phyloP scores from a whole-genome alignment of 2,329 filamentous ascomycete genomes.

The Lasiodiplodia sp. region DNA sequence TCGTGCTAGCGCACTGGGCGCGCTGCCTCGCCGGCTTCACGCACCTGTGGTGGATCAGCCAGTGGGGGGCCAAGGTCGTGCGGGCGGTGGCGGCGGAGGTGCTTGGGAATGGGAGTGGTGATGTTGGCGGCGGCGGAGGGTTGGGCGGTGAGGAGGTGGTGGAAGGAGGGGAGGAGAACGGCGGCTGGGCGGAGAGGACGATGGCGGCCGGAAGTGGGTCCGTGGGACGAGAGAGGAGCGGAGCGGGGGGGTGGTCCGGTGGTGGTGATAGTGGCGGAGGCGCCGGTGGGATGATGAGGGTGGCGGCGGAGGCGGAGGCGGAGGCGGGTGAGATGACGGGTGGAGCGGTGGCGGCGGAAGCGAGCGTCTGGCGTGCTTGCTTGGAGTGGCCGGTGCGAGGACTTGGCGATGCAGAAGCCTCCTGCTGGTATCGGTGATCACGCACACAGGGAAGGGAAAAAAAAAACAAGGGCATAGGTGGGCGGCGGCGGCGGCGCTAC shows the following conservation, averaged over 20 bases:
- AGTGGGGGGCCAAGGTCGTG: constrained; percentile 1
- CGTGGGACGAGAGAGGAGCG: not conserved
- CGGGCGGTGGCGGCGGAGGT: constrained; percentile 4
- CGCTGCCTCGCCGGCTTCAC: not conserved
- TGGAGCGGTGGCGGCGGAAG: not conserved
- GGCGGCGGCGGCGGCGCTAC: too few relatives aligned
- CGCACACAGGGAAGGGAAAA: not conserved
- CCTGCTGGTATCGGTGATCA: constrained; percentile 11
- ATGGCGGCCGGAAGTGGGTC: too few relatives aligned
- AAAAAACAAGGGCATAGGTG: too few relatives aligned
- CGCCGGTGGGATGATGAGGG: not conserved
- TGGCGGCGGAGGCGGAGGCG: not conserved
- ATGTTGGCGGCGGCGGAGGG: not conserved
- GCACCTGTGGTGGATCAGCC: constrained; percentile 7
- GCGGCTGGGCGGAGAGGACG: not conserved
- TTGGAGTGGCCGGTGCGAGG: constrained; percentile 11
- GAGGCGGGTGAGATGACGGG: not conserved
- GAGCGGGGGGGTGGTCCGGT: too few relatives aligned
- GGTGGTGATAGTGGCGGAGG: not conserved
- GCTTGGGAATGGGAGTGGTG: not conserved
- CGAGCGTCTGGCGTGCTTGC: not conserved
- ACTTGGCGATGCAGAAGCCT: not conserved
- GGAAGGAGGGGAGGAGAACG: not conserved
- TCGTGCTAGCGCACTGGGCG: constrained; percentile 11
- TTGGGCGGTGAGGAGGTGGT: not conserved